Base-by-base conservation (phyloP, 2,329 filamentous ascomycete species). In the Fusarium nanum region DNA sequence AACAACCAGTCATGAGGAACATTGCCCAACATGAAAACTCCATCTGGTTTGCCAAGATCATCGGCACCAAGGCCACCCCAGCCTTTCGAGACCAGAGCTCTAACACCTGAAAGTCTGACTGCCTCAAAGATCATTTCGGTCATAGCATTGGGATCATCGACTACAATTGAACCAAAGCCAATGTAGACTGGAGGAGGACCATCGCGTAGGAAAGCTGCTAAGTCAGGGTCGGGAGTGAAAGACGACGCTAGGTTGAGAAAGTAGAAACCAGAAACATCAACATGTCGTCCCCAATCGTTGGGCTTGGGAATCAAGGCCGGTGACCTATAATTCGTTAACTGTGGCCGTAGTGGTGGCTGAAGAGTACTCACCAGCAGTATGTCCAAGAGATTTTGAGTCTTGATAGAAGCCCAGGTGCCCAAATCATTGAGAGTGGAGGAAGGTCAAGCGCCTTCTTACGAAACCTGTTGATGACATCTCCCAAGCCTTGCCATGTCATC, bases 1-100 rank as follows among this genome's bases (percentile, higher is more conserved):
- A 97, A 97, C 0, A 97, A 81, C 93, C 93, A 97, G 80, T 97
- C 94, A 68, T 97, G 94, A 2, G 93, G 93, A 46, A 91, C 89
- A 74, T 95, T 96, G 13, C 92, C 93, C 40, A 97, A 84, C 88
- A 97, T 93, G 76, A 92, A 93, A 3, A 97, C 89, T 6, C 89
- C 88, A 4, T 93, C 88, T 0, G 93, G 93, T n/a, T 93, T 80
- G 2, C 86, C 87, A 6, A 92, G 77, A 32, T 89, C 83, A 73
- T 93, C 91, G 0, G 88, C 91, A 30, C 93, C 93, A 10, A 97
- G 84, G 1, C 93, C 93, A 50, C 93, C 93, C 94, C 93, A 97
- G 18, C 93, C 94, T 75, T 95, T 94, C 0, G 93, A 95, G 1
- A 97, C 91, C 2, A 97, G 81, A 3, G 93, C 93, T 60, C 93